Base-by-base conservation (phyloP, 1,284 basidiomycete species). In the Xerocomus cyaneibrunnescens region DNA sequence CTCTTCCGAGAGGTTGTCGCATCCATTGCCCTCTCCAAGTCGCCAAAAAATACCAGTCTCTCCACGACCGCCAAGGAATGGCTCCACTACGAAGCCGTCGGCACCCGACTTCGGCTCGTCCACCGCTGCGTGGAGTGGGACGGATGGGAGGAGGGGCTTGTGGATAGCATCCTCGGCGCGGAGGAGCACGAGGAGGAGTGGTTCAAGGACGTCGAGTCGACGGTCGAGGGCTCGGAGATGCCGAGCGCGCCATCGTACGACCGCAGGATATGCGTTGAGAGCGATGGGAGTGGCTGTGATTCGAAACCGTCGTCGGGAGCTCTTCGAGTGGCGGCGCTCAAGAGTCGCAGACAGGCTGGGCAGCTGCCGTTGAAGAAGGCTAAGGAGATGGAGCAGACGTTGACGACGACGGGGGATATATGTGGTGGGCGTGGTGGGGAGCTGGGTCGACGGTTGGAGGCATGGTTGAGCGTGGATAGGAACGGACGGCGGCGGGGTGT, bases 61-160 rank as follows among this genome's bases (percentile, higher is more conserved):
- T 72, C 74, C 6, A 61, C 73, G 6, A 72, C 83, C n/a, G 81
- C 82, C 30, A 70, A 71, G 17, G 81, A 87, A 61, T 91, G 89
- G 88, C 72, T 89, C 3, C 78, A 83, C 57, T 80, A 83, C 59
- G 89, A 91, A 64, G 71, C 77, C 5, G 64, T 76, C 16, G 86
- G 89, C 5, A 75, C 78, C 46, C 78, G 82, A 4, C 71, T 89
- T 43, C 79, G 89, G 37, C 77, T 85, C 67, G 87, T 85, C 3
- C 88, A 91, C 67, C 80, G 87, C 17, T 87, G 82, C 58, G 79
- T 78, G 32, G 89, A 92, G 64, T 91, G 89, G 89, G 88, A 91
- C 61, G 89, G 88, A 2, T 92, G 89, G 88, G 88, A 92, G 62
- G 89, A 91, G 62, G 89, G 87, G 0, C 73, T 92, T 22, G 79